These are phyloP conservation scores for Saccharomyces hybrid DNA, from an alignment of 1,139 yeast genomes.

Conservation along the genomic window DNA sequence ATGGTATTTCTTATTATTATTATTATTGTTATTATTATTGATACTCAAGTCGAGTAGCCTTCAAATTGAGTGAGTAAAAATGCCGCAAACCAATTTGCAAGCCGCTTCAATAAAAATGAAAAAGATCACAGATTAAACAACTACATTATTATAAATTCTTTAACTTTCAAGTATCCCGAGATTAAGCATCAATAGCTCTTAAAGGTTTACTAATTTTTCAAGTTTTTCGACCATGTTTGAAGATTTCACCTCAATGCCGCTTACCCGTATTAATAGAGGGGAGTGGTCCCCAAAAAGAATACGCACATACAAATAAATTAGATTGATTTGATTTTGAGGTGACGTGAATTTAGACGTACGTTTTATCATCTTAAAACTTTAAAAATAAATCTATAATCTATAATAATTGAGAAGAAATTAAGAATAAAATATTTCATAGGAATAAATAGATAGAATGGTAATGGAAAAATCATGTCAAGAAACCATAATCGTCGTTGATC, in stretches of 20 bases:
- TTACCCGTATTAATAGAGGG: not conserved
- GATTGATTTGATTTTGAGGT: not conserved
- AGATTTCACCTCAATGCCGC: not conserved
- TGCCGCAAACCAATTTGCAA: too few species aligned
- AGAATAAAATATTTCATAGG: not conserved
- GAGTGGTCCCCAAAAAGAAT: too few species aligned
- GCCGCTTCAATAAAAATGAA: too few species aligned
- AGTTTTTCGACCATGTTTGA: not conserved
- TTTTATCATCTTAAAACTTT: not conserved
- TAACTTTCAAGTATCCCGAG: too few species aligned
- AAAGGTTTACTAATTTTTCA: not conserved
- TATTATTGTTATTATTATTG: not conserved
- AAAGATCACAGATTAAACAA: too few species aligned
- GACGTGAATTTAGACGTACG: not conserved
- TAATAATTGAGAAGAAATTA: not conserved
- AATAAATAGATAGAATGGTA: not conserved
- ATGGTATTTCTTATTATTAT: not conserved
- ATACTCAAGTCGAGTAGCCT: not conserved
- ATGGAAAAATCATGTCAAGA: conserved; percentile 29
- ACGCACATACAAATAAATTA: not conserved
- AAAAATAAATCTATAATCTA: conserved; percentile 1
- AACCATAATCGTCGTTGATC: conserved; percentile 39
- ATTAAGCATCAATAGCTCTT: too few species aligned
- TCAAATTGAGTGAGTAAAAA: not conserved
- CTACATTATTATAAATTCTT: too few species aligned